Evolutionary conservation across 768 basidiomycete genomes (phyloP), one percentile per base, ranked within the genome.

Genomic region (Tulasnella calospora): DNA sequence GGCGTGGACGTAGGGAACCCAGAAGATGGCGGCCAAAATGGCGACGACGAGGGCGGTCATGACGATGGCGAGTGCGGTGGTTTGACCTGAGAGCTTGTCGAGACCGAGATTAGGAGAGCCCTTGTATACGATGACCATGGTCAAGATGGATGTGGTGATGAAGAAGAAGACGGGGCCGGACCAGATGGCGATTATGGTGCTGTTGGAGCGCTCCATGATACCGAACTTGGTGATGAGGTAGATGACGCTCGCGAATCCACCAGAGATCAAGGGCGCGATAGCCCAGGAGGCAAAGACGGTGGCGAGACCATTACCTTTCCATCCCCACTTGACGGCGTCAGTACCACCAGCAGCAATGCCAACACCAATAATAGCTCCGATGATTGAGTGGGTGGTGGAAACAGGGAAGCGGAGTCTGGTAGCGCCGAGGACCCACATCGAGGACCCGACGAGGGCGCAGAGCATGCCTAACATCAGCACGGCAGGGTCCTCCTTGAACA

Each of bases 321-420:
- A 87, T 15, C 86, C 86, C 86, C 86, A 87, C 47, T 84, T 78
- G 55, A 86, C 85, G 0, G 84, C 80, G 35, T 81, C 80, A 15
- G 81, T 81, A 19, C 86, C 86, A n/a, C 82, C 84, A 23, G 82
- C 81, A 2, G 86, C 85, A 38, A 83, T 80, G 75, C 86, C 86
- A 67, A 85, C 85, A 80, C 86, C 86, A 12, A 84, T 84, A 13
- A 87, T 79, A n/a, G 86, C 84, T 9, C 85, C 84, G 73, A 87
- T 7, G 38, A 75, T 51, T 27, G 35, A 36, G 40, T 67, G 76
- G 71, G 79, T 78, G 21, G 86, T 86, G 17, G 86, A 86, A 69
- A 87, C 85, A 74, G 86, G 86, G 80, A 83, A 84, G 19, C 83
- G 82, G 73, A 82, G 79, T 40, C 81, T 81, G 8, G 86, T 86